phyloP scores from a whole-genome alignment of 352 stramenopile genomes.

The Pythium folliculosum region DNA sequence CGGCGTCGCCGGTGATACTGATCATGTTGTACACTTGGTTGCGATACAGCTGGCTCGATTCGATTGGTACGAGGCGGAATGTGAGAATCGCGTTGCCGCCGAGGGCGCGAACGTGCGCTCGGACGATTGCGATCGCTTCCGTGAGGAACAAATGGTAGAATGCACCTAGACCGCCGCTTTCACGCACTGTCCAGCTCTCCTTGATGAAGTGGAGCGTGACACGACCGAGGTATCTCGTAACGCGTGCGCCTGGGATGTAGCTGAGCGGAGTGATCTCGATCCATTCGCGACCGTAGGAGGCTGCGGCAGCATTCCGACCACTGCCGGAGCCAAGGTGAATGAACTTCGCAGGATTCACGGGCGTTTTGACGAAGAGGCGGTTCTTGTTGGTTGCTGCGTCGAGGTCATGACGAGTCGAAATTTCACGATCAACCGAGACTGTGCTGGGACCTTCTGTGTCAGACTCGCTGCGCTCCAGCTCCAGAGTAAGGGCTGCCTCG shows the following conservation, averaged over 20 bases:
- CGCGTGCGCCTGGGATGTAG: conserved; percentile 72
- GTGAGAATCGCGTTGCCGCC: conserved; percentile 87
- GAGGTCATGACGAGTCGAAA: conserved; percentile 1
- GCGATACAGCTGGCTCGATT: conserved; percentile 86
- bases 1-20: conserved; percentile 85
- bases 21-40: conserved; percentile 94
- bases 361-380: conserved; percentile 49
- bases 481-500: conserved; percentile 44
- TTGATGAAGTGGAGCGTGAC: conserved; percentile 92
- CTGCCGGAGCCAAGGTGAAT: conserved; percentile 36
- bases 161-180: conserved; percentile 79
- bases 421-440: conserved; percentile 10
- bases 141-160: conserved; percentile 90
- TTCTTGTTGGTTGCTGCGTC: conserved; percentile 28
- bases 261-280: conserved; percentile 83
- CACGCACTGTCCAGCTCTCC: conserved; percentile 87
- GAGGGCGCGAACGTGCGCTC: conserved; percentile 79
- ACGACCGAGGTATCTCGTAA: conserved; percentile 77
- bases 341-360: conserved; percentile 38
- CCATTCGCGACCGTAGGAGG: conserved; percentile 65
- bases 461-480: conserved; percentile 28
- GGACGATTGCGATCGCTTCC: conserved; percentile 86
- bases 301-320: conserved; percentile 14
- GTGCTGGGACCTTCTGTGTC: conserved; percentile 17
- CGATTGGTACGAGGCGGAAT: conserved; percentile 85